Percentiles rank a stretch among this genome's conserved stretches.
Conservation (phyloP, 2,329 filamentous ascomycete species). For the Xylariaceae sp. region DNA sequence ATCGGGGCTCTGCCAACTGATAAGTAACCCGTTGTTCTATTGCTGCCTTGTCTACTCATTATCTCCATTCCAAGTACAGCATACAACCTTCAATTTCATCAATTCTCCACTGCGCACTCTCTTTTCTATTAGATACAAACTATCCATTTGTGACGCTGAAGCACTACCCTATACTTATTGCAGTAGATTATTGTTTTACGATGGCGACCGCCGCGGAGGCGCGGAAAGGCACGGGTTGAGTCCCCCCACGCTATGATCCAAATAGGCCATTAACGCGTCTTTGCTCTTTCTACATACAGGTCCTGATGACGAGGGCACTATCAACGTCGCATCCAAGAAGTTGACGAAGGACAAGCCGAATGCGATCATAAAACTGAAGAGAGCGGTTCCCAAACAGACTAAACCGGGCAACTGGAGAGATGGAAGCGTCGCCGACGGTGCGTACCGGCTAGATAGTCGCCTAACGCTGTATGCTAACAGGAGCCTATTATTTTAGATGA, state of each 20-base stretch:
- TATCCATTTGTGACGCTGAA: too few species aligned
- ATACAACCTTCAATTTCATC: too few species aligned
- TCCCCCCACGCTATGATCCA: slow-evolving; percentile 5
- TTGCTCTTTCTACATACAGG: slow-evolving; percentile 28
- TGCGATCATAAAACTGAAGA: slow-evolving; percentile 67
- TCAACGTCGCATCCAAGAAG: slow-evolving; percentile 67
- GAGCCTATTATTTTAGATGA: slow-evolving; percentile 48
- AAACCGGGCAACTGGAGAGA: slow-evolving; percentile 77
- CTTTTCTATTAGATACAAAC: too few species aligned
- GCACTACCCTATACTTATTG: too few species aligned
- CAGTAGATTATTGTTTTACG: slow-evolving; percentile 12
- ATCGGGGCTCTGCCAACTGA: too few species aligned
- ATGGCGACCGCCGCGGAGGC: slow-evolving; percentile 38
- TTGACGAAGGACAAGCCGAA: slow-evolving; percentile 50
- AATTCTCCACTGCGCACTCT: too few species aligned
- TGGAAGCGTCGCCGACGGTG: slow-evolving; percentile 68
- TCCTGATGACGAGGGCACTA: slow-evolving; percentile 62
- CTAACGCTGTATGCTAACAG: not conserved
- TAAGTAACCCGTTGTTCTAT: too few species aligned
- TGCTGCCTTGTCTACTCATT: too few species aligned
- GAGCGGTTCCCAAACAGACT: slow-evolving; percentile 63
- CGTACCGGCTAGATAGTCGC: slow-evolving; percentile 26
- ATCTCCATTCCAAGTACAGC: too few species aligned
- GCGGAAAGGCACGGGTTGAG: slow-evolving; percentile 34
- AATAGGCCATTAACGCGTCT: slow-evolving; percentile 26